Conservation (phyloP, 2,329 filamentous ascomycete species). For the Cladosporium halotolerans region DNA sequence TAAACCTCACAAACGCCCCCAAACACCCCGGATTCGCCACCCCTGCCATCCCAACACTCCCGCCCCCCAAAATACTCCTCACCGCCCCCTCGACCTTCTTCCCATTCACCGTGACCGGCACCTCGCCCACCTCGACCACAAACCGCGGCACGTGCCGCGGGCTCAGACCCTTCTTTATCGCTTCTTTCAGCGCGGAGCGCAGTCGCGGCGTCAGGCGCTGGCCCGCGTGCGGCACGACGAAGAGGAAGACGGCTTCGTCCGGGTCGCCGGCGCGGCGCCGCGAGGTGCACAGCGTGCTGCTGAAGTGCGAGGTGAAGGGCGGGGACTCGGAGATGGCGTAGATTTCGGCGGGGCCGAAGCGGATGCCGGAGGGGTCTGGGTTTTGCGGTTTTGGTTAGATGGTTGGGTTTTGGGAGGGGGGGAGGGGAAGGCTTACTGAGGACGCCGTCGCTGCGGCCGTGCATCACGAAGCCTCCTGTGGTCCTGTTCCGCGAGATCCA, state of each 20-base stretch:
- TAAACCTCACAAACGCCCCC: constrained; percentile 32
- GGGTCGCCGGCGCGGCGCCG: constrained; percentile 31
- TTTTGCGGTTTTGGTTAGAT: no score
- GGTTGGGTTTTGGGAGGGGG: no score
- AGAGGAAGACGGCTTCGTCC: constrained; percentile 38
- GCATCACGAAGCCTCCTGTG: constrained; percentile 39
- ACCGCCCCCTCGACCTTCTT: constrained; percentile 43
- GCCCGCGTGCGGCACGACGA: constrained; percentile 31
- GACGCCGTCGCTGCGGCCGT: constrained; percentile 42
- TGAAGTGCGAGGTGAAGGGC: constrained; percentile 31
- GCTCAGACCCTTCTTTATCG: constrained; percentile 25
- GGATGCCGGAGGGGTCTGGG: constrained; percentile 39
- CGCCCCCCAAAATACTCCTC: constrained; percentile 35
- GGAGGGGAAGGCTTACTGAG: constrained; percentile 27
- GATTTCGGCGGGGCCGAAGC: constrained; percentile 43
- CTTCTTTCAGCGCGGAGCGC: constrained; percentile 18
- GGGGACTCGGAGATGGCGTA: constrained; percentile 43
- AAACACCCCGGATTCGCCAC: constrained; percentile 36
- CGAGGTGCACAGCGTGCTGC: constrained; percentile 35
- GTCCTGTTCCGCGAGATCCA: constrained; percentile 38
- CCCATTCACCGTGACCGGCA: constrained; percentile 42
- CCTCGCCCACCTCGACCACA: constrained; percentile 33
- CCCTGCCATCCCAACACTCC: constrained; percentile 34
- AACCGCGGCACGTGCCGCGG: constrained; percentile 38
- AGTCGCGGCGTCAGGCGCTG: constrained; percentile 25